Evolutionary conservation across 2,329 filamentous ascomycete species (phyloP), one percentile per base, ranked within the genome.

Genomic region (Aspergillus sp.): DNA sequence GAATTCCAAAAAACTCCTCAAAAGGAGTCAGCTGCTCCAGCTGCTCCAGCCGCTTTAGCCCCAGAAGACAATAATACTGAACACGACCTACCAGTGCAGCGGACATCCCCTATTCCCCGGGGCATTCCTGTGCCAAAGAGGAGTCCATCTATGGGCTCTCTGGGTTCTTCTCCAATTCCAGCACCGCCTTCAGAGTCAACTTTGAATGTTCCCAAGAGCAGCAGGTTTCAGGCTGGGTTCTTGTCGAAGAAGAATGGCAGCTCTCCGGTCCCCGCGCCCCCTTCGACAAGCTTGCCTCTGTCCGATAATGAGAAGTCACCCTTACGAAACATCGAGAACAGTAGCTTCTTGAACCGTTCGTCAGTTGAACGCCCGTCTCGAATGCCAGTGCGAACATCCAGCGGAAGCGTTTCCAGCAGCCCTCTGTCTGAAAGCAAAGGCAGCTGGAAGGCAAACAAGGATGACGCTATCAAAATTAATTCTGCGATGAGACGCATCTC

Each of bases 1-100:
- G 93, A 97, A 64, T 96, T 91, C 63, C 88, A 91, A 62, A 88
- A 89, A 70, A 96, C 91, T 2, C 91, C 93, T 1, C 80, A 90
- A 65, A 86, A 80, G 13, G 74, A 75, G 2, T 79, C 81, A 1
- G 80, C 82, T 5, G 46, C 45, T 22, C 47, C 20, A 22, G 20
- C 20, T 12, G 25, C 25, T 30, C 25, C 25, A 30, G 9, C 25
- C 25, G 25, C 25, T 30, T 30, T 30, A 30, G 25, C 25, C 25
- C 25, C 48, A 7, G 79, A 83, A 44, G 67, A 68, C 20, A 80
- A 79, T 13, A 80, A 79, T 13, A 77, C 78, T 23, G 66, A 75
- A 19, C 17, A 19, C 37, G 78, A 81, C 41, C 62, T 67, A 17
- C 61, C 60, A 10, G 55, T 75, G n/a, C 71, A 73, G n/a, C 69